Conservation (phyloP, 2,329 filamentous ascomycete genomes). For the Hawksworthiomyces lignivorus region DNA sequence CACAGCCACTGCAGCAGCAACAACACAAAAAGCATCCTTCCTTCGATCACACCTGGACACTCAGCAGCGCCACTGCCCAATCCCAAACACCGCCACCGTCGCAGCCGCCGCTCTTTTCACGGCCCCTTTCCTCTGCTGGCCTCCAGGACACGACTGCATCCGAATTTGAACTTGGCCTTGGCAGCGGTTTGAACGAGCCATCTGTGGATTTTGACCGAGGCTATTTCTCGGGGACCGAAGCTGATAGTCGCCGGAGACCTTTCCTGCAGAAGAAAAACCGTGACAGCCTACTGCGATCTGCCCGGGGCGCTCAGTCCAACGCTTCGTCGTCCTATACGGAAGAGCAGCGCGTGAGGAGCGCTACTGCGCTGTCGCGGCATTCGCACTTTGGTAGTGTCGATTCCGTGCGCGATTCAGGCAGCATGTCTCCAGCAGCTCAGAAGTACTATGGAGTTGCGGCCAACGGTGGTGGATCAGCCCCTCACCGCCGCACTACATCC, state of each 20-base stretch:
- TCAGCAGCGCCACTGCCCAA: conserved; percentile 42
- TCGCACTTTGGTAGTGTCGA: conserved; percentile 74
- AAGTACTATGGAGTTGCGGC: conserved; percentile 56
- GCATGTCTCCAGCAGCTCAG: conserved; percentile 56
- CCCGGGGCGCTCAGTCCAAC: conserved; percentile 40
- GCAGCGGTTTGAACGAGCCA: conserved; percentile 38
- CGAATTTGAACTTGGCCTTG: conserved; percentile 28
- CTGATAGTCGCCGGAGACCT: conserved; percentile 60
- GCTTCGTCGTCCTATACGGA: conserved; percentile 51
- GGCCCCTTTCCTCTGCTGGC: conserved; percentile 47
- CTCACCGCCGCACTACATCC: conserved; percentile 55
- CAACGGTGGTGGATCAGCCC: conserved; percentile 26
- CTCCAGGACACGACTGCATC: conserved; percentile 36
- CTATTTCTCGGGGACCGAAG: conserved; percentile 87
- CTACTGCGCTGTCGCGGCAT: conserved; percentile 60
- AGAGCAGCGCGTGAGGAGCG: conserved; percentile 61
- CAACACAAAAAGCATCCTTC: conserved; percentile 56
- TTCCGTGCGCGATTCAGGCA: conserved; percentile 54
- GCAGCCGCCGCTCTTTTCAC: conserved; percentile 18
- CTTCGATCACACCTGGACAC: conserved; percentile 64
- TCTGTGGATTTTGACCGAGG: conserved; percentile 68
- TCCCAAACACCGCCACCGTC: conserved; percentile 11
- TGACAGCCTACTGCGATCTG: conserved; percentile 45
- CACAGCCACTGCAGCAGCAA: neutral
- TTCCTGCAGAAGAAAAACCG: conserved; percentile 81